Evolutionary conservation across 2,329 filamentous ascomycete genomes (phyloP).

Genomic region (Diaporthe velutina): DNA sequence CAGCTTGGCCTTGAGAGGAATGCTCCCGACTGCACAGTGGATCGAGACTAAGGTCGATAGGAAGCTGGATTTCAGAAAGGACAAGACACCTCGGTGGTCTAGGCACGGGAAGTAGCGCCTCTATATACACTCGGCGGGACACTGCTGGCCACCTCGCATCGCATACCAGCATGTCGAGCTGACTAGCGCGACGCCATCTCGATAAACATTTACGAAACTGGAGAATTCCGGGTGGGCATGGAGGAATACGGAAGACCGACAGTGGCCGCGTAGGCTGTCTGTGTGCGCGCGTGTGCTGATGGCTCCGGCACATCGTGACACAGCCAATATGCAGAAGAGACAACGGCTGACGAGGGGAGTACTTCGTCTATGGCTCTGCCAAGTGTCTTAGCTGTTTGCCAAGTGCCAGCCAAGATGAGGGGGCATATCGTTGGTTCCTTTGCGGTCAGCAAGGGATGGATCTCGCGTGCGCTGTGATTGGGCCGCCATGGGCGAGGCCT

Average conservation of each 20-base stretch:
- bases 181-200: slow-evolving; percentile 23
- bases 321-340: slow-evolving; percentile 26
- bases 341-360: slow-evolving; percentile 23
- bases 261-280: slow-evolving; percentile 25
- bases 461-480: slow-evolving; percentile 19
- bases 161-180: slow-evolving; percentile 2
- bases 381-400: slow-evolving; percentile 29
- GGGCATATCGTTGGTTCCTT: slow-evolving; percentile 22
- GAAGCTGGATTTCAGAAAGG: neutral
- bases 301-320: slow-evolving; percentile 26
- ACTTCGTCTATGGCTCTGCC: slow-evolving; percentile 24
- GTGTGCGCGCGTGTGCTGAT: slow-evolving; percentile 18
- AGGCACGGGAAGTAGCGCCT: slow-evolving; percentile 21
- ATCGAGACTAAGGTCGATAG: neutral
- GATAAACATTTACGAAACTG: neutral
- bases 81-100: slow-evolving; percentile 7
- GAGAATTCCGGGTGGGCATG: neutral
- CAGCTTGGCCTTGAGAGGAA: slow-evolving; percentile 22
- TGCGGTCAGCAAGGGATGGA: slow-evolving; percentile 22
- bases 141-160: neutral
- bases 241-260: slow-evolving; percentile 17
- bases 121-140: slow-evolving; percentile 14
- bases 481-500: neutral
- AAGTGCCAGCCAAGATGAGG: slow-evolving; percentile 29
- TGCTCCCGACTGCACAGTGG: slow-evolving; percentile 24